Evolutionary conservation across 225 moss, liverwort and hornwort species (phyloP).

Genomic region (Pleurozium schreberi): DNA sequence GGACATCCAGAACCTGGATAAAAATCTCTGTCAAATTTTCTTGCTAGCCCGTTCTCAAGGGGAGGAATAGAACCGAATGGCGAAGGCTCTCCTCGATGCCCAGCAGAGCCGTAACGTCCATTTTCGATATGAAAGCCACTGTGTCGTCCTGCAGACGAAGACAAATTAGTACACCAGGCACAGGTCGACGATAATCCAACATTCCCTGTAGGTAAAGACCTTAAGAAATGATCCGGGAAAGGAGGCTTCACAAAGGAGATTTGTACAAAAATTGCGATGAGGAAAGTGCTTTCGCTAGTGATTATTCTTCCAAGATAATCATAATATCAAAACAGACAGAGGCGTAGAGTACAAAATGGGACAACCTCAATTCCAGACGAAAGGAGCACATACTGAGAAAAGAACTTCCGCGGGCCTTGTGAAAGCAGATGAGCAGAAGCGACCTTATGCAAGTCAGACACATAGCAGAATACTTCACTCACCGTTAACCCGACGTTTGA

Average conservation of each 20-base stretch:
- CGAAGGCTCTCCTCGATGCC: conserved; percentile 42
- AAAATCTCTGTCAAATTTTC: conserved; percentile 51
- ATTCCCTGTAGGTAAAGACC: not conserved
- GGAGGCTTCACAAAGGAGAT: not conserved
- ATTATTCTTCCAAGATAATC: not conserved
- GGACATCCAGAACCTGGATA: conserved; percentile 40
- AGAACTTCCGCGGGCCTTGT: not conserved
- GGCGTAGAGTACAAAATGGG: not conserved
- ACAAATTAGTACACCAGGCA: not conserved
- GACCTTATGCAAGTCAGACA: not conserved
- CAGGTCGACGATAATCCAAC: not conserved
- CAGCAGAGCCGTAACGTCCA: conserved; percentile 37
- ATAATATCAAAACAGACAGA: not conserved
- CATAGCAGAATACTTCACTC: not conserved
- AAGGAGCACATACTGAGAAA: not conserved
- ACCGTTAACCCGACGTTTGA: conserved; percentile 59
- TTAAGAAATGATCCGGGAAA: not conserved
- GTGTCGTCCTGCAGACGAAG: conserved; percentile 33
- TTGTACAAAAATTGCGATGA: not conserved
- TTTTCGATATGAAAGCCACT: conserved; percentile 46
- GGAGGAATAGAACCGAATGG: conserved; percentile 47
- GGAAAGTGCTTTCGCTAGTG: not conserved
- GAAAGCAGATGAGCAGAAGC: not conserved
- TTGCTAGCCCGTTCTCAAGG: conserved; percentile 33
- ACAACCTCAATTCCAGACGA: not conserved